phyloP scores from a whole-genome alignment of 768 basidiomycete genomes.

The Lactarius sanguifluus region DNA sequence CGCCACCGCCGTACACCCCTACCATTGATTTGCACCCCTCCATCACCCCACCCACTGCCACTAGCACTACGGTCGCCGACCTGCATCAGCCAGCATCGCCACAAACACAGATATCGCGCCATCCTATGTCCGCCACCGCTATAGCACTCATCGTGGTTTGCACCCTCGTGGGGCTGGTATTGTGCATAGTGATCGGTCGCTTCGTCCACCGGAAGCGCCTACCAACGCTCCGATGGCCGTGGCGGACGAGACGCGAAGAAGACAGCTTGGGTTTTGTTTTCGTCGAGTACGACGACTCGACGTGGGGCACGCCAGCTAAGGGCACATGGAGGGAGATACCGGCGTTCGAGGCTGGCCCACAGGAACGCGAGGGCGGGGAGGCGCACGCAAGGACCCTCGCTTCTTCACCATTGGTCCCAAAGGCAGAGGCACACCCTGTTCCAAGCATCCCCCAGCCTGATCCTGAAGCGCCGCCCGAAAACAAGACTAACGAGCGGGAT shows the following conservation, averaged over 20 bases:
- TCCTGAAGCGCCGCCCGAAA: neutral
- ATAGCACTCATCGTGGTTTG: constrained; percentile 18
- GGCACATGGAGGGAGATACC: constrained; percentile 8
- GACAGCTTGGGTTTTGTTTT: constrained; percentile 22
- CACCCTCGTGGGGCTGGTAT: constrained; percentile 12
- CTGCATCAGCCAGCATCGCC: neutral
- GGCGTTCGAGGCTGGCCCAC: constrained; percentile 1
- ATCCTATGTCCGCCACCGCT: constrained; percentile 4
- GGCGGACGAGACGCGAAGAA: constrained; percentile 7
- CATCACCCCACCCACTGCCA: neutral
- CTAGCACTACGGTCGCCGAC: neutral
- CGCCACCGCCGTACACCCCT: constrained; percentile 6
- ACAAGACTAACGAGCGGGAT: neutral
- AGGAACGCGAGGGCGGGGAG: neutral
- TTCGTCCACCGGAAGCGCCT: constrained; percentile 7
- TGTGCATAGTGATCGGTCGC: neutral
- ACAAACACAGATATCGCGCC: constrained; percentile 11
- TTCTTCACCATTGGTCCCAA: neutral
- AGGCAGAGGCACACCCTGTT: neutral
- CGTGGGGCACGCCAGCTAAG: constrained; percentile 11
- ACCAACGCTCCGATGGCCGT: neutral
- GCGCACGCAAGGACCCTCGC: neutral
- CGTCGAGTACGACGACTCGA: constrained; percentile 23
- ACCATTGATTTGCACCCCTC: neutral
- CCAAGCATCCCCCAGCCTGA: neutral